Evolutionary conservation across 2,329 filamentous ascomycete species (phyloP), one percentile per base, ranked within the genome.

Genomic region (Aspergillus sp.): DNA sequence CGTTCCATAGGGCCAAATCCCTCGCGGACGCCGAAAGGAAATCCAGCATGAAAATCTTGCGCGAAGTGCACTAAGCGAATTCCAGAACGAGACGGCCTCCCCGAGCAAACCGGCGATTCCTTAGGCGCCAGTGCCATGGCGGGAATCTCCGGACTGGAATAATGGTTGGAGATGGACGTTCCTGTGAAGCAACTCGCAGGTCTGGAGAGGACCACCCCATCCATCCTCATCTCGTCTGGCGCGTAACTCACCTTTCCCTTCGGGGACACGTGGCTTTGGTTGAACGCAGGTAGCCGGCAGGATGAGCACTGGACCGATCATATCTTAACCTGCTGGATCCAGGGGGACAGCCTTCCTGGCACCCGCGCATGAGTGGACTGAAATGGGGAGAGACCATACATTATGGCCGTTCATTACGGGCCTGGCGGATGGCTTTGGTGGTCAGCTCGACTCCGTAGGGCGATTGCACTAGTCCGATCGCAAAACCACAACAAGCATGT

Each of bases 231-330:
- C 54, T 60, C 30, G 41, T 61, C 61, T 59, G 63, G 64, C 65
- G 66, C 62, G 63, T 68, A 66, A 58, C 49, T 30, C 50, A 32
- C 54, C 59, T 58, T 38, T 54, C 52, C 32, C 15, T 49, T 56
- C 54, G 41, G 41, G 49, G 54, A 66, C 66, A 68, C 64, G 66
- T 68, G 66, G 64, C 51, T 58, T 30, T 17, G 57, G 56, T 63
- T 60, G 59, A 56, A 65, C 62, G 59, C 59, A 65, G 42, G 61
- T 42, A 50, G 36, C 59, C 60, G 60, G 55, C 27, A 58, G 57
- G 60, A 59, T 61, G 32, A 61, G 55, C 27, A 62, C 39, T 23
- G 52, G n/a, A 23, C 23, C 38, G 38, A 8, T 44, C 8, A 44
- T 8, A 5, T 5, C 23, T 32, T 10, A 30, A 27, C 38, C 38